phyloP scores from a whole-genome alignment of 2,329 filamentous ascomycete genomes.

The Ascochyta viciae-villosae region DNA sequence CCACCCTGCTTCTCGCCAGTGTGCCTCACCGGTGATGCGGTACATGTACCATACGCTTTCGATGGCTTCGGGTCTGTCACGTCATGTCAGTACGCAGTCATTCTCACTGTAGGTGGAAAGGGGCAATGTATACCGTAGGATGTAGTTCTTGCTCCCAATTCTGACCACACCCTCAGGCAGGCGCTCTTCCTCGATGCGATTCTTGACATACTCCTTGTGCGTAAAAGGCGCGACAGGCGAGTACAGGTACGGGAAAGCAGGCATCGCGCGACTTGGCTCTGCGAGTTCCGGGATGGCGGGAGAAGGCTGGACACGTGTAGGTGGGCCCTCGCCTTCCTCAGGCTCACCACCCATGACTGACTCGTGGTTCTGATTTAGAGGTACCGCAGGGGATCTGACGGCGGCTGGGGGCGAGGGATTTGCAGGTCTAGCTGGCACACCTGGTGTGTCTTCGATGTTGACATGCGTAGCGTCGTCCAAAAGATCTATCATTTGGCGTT shows the following conservation, averaged over 20 bases:
- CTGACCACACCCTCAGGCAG: constrained; percentile 64
- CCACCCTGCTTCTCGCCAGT: constrained; percentile 75
- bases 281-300: constrained; percentile 20
- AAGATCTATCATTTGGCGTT: constrained; percentile 36
- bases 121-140: constrained; percentile 59
- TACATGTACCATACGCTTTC: constrained; percentile 83
- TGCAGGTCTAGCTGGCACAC: constrained; percentile 5
- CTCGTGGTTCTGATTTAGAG: constrained; percentile 15
- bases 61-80: constrained; percentile 71
- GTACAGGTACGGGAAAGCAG: constrained; percentile 41
- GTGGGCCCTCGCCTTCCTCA: constrained; percentile 30
- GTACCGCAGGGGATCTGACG: constrained; percentile 15
- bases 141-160: constrained; percentile 65
- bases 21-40: constrained; percentile 71
- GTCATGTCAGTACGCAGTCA: constrained; percentile 6
- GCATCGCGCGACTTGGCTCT: constrained; percentile 29
- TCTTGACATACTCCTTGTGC: constrained; percentile 48
- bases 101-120: not conserved
- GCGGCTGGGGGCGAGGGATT: constrained; percentile 16
- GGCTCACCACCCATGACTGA: constrained; percentile 28
- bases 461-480: constrained; percentile 30
- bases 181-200: constrained; percentile 51
- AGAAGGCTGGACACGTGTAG: constrained; percentile 30
- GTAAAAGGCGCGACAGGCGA: constrained; percentile 38
- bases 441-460: constrained; percentile 8